These are phyloP conservation scores for Spathaspora arborariae DNA, from an alignment of 805 yeast species.

Conservation along the genomic window DNA sequence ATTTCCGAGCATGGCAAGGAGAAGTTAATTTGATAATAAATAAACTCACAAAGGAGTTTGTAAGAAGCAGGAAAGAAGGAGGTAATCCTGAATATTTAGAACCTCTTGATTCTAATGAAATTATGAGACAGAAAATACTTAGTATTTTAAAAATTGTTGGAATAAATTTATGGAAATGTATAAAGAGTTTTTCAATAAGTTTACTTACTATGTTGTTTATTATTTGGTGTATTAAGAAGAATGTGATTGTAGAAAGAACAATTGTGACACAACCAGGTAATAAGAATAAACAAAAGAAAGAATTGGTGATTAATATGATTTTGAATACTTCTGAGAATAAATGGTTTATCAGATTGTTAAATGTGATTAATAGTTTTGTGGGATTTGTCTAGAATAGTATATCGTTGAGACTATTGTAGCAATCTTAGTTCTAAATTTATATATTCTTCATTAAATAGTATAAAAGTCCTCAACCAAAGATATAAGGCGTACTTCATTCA, in stretches of 20 bases:
- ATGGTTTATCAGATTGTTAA: slow-evolving; percentile 40
- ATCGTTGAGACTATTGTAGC: too few species aligned
- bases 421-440: too few species aligned
- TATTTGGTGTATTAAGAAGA: slow-evolving; percentile 40
- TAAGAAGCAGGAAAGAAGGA: slow-evolving; percentile 12
- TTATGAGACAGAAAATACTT: slow-evolving; percentile 19
- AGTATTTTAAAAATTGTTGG: slow-evolving; percentile 26
- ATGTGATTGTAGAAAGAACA: slow-evolving; percentile 36
- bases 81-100: slow-evolving; percentile 11
- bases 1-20: slow-evolving; percentile 50
- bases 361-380: slow-evolving; percentile 35
- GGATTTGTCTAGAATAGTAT: slow-evolving; percentile 29
- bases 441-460: too few species aligned
- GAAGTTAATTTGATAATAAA: slow-evolving; percentile 47
- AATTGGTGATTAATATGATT: slow-evolving; percentile 40
- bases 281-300: slow-evolving; percentile 23
- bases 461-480: too few species aligned
- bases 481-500: too few species aligned
- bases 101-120: slow-evolving; percentile 15
- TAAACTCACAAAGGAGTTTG: slow-evolving; percentile 40
- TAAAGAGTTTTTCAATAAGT: slow-evolving; percentile 34
- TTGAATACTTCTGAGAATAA: slow-evolving; percentile 40
- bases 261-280: slow-evolving; percentile 29
- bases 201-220: slow-evolving; percentile 34
- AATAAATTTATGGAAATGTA: slow-evolving; percentile 19